These are phyloP conservation scores for Aspergillus diversus DNA, from an alignment of 495 filamentous ascomycete genomes.

Conservation along the genomic window DNA sequence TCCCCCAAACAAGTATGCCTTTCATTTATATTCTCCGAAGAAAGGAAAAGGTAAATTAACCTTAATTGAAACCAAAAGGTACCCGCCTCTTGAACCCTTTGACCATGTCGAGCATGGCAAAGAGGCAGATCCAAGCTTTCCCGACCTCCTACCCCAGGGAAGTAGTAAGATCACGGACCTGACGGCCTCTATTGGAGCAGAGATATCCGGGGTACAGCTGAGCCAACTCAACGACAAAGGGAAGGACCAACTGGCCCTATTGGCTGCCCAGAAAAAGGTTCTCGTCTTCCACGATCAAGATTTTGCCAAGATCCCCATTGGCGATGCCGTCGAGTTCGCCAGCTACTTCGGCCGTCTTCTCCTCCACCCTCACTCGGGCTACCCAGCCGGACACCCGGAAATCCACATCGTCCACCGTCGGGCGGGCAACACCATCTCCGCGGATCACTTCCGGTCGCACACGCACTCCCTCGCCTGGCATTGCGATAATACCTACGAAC, in stretches of 20 bases:
- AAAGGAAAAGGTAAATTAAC: too few species aligned
- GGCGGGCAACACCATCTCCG: constrained; percentile 50
- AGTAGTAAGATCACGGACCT: constrained; percentile 46
- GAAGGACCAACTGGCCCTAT: constrained; percentile 60
- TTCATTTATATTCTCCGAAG: background rate
- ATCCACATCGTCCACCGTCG: constrained; percentile 63
- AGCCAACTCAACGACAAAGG: constrained; percentile 53
- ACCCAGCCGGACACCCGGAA: constrained; percentile 59
- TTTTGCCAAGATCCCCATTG: constrained; percentile 58
- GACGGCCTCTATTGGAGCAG: constrained; percentile 58
- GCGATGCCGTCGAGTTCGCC: constrained; percentile 56
- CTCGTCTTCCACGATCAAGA: constrained; percentile 65
- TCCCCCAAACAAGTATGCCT: constrained; percentile 45
- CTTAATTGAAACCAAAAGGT: constrained; percentile 32
- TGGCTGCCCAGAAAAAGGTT: constrained; percentile 59
- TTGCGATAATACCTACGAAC: constrained; percentile 65
- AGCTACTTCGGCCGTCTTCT: constrained; percentile 65
- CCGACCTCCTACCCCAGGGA: constrained; percentile 50
- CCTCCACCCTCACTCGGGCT: constrained; percentile 62
- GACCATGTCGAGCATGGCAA: constrained; percentile 52
- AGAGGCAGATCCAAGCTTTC: constrained; percentile 53
- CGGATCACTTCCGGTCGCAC: constrained; percentile 52
- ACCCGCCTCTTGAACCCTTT: constrained; percentile 44
- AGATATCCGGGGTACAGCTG: constrained; percentile 57
- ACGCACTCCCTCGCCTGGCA: constrained; percentile 66